phyloP scores from a whole-genome alignment of 73 alveolate species.

The Stentor roeselii region DNA sequence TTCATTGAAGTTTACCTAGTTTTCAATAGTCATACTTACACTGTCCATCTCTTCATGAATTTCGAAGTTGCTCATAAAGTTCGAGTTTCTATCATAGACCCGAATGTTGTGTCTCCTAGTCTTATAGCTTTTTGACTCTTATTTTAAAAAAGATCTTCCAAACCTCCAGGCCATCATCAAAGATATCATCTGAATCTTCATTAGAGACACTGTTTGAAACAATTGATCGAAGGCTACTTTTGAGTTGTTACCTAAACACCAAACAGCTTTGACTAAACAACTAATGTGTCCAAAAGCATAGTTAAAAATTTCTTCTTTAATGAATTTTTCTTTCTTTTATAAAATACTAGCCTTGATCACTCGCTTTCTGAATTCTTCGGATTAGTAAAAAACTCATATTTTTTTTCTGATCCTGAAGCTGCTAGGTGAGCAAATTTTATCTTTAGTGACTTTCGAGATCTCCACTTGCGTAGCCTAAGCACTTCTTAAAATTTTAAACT shows the following conservation, averaged over 20 bases:
- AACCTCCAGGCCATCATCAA: too few species aligned
- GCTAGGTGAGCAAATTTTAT: background rate
- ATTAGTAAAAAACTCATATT: background rate
- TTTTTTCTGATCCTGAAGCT: background rate
- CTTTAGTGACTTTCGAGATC: background rate
- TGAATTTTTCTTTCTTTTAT: slow-evolving; percentile 27
- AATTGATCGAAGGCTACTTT: slow-evolving; percentile 60
- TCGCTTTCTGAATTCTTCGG: background rate
- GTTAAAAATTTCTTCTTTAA: slow-evolving; percentile 62
- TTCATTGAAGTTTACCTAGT: too few species aligned
- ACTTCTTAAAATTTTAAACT: background rate
- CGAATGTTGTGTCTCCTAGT: slow-evolving; percentile 38
- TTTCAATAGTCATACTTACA: too few species aligned
- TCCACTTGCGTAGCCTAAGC: background rate
- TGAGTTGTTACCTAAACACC: slow-evolving; percentile 76
- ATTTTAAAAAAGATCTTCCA: slow-evolving; percentile 21
- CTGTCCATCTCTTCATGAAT: slow-evolving; percentile 26
- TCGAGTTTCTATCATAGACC: slow-evolving; percentile 46
- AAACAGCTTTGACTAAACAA: slow-evolving; percentile 67
- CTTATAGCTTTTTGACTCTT: slow-evolving; percentile 39
- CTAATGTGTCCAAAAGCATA: slow-evolving; percentile 64
- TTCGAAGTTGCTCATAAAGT: slow-evolving; percentile 20
- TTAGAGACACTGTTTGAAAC: slow-evolving; percentile 55
- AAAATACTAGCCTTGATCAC: background rate
- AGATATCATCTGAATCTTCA: slow-evolving; percentile 61